Evolutionary conservation across 2,329 filamentous ascomycete genomes (phyloP), one percentile per base, ranked within the genome.

Genomic region (Fusarium nanum): DNA sequence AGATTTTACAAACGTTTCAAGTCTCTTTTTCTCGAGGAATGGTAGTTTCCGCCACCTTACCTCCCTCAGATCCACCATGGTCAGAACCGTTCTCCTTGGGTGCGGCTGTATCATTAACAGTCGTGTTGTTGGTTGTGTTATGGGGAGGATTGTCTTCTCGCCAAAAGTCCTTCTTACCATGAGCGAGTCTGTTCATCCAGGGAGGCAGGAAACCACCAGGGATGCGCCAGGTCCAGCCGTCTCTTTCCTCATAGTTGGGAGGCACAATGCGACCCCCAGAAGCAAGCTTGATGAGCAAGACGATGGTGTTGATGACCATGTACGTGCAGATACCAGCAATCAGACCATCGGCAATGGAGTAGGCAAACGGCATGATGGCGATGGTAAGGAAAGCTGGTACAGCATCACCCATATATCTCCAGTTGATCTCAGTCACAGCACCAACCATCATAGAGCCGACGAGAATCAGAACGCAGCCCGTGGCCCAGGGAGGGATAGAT

Each of bases 391-490:
- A 97, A 5, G 93, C 93, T 0, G 93, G 93, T 25, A 97, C 86
- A 2, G 92, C 91, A 78, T 97, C 93, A 55, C 93, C 93, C 65
- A 93, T 84, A 80, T 97, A 97, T 48, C 85, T 84, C 93, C 93
- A 97, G 85, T 97, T 97, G 83, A 97, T 94, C 69, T 96, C 91
- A 18, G 88, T 88, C 14, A 92, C 92, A 2, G 92, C 87, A 66
- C 89, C 87, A 60, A 91, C 89, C 93, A 97, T 97, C 86, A 97
- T 91, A 22, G 90, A 90, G n/a, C 93, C 93, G 57, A 97, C 93
- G 41, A 97, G 89, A 72, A 97, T 86, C 27, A 97, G 86, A n/a
- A 94, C 94, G 77, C 92, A 94, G 49, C 93, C 93, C 0, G 93
- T 97, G 5, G 93, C 93, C 92, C 93, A 97, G 0, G 93, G 91